Evolutionary conservation across 805 yeast genomes (phyloP).

Genomic region (Saturnispora galanensis): DNA sequence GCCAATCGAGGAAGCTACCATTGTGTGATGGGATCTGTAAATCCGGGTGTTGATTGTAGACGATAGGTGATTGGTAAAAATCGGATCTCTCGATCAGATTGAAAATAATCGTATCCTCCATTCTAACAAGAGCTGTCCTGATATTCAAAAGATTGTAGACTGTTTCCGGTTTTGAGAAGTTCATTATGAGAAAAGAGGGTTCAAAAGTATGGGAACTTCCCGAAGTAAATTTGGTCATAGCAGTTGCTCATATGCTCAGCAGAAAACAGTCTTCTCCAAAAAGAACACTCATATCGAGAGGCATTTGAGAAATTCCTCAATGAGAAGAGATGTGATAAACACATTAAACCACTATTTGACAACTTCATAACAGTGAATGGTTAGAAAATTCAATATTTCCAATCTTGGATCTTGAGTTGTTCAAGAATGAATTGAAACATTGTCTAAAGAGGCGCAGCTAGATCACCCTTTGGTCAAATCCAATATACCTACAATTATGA

Average conservation of each 20-base stretch:
- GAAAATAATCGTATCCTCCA: conserved; percentile 96
- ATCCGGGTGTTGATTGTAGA: conserved; percentile 43
- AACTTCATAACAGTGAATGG: too few relatives aligned
- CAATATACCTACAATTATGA: too few relatives aligned
- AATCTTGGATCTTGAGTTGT: too few relatives aligned
- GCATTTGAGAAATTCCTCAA: too few relatives aligned
- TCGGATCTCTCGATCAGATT: conserved; percentile 89
- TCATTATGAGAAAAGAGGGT: conserved; percentile 38
- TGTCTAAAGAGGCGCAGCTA: too few relatives aligned
- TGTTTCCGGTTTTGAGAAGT: conserved; percentile 72
- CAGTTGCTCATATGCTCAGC: background rate
- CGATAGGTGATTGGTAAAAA: conserved; percentile 64
- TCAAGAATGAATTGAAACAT: background rate
- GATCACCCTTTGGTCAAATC: too few relatives aligned
- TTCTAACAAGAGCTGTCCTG: conserved; percentile 72
- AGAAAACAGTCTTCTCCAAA: background rate
- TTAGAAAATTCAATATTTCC: too few relatives aligned
- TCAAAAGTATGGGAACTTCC: background rate
- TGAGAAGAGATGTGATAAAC: too few relatives aligned
- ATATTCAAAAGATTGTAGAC: conserved; percentile 76
- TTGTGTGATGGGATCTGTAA: conserved; percentile 52
- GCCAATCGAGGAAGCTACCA: conserved; percentile 85
- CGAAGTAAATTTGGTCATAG: too few relatives aligned
- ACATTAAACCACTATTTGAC: too few relatives aligned
- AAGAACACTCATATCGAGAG: background rate